Conservation (phyloP, 2,329 filamentous ascomycete species). For the Fusarium austroafricanum region DNA sequence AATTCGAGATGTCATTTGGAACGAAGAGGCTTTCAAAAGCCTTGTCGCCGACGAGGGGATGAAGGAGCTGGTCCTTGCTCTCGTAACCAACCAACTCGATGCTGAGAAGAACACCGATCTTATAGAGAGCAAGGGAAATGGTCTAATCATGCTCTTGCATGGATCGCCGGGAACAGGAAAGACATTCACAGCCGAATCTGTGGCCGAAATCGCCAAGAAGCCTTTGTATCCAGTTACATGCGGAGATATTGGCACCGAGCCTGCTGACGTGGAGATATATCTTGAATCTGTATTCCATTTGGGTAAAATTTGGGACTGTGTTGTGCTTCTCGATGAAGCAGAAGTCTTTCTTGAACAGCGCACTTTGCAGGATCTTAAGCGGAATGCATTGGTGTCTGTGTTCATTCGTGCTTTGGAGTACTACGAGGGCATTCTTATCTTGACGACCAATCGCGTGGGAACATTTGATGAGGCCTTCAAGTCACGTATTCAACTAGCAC, state of each 20-base stretch:
- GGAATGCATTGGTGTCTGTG: background rate
- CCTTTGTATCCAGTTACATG: constrained; percentile 33
- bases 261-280: constrained; percentile 30
- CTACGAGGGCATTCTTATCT: background rate
- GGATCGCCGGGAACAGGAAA: background rate
- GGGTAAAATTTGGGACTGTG: constrained; percentile 31
- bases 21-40: background rate
- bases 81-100: constrained; percentile 17
- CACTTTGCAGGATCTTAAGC: background rate
- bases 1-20: constrained; percentile 7
- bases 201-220: constrained; percentile 30
- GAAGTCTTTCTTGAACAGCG: constrained; percentile 24
- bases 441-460: constrained; percentile 15
- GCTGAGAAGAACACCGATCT: constrained; percentile 19
- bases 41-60: background rate
- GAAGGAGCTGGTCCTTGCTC: constrained; percentile 11
- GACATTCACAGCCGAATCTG: constrained; percentile 33
- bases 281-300: constrained; percentile 26
- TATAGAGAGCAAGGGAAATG: constrained; percentile 15
- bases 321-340: constrained; percentile 16
- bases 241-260: constrained; percentile 36
- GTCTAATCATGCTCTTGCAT: constrained; percentile 7
- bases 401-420: constrained; percentile 17
- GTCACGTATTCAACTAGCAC: constrained; percentile 4
- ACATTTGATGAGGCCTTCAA: constrained; percentile 26